A percentile compares a stretch with the other conserved stretches of the same genome.
Conservation (phyloP, 768 basidiomycete genomes). For the Agrocybe chaxingu region DNA sequence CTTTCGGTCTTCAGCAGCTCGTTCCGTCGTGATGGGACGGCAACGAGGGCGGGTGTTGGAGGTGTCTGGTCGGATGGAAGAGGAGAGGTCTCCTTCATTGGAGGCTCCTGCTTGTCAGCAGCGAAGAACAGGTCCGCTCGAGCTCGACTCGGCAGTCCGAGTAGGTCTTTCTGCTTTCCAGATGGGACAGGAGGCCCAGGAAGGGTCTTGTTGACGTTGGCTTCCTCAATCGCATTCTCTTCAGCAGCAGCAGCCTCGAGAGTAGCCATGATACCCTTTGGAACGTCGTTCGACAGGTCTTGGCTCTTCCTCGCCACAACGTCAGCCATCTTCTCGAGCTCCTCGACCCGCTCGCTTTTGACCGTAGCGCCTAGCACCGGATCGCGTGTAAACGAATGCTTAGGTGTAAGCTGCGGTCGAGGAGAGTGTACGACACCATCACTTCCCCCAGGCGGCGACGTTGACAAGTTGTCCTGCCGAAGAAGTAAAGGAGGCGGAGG, state of each 20-base stretch:
- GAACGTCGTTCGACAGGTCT: constrained; percentile 38
- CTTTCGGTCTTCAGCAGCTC: constrained; percentile 32
- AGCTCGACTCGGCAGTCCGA: constrained; percentile 26
- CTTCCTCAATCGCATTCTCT: constrained; percentile 3
- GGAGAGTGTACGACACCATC: constrained; percentile 56
- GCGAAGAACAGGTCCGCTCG: constrained; percentile 16
- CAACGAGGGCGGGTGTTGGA: constrained; percentile 51
- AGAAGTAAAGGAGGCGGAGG: constrained; percentile 13
- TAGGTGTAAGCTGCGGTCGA: constrained; percentile 66
- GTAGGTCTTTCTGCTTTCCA: constrained; percentile 30
- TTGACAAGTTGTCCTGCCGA: constrained; percentile 16
- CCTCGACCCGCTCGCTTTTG: constrained; percentile 61
- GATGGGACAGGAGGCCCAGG: constrained; percentile 56
- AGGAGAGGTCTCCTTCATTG: constrained; percentile 16
- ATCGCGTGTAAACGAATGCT: constrained; percentile 46
- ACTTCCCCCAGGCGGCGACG: constrained; percentile 19
- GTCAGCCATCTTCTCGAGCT: constrained; percentile 72
- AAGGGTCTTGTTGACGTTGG: constrained; percentile 52
- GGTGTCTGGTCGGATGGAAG: constrained; percentile 36
- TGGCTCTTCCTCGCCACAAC: constrained; percentile 37
- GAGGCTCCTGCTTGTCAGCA: constrained; percentile 3
- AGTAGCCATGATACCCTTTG: constrained; percentile 17
- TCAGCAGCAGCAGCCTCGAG: constrained; percentile 4
- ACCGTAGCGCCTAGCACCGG: constrained; percentile 33
- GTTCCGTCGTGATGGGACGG: constrained; percentile 21